Base-by-base conservation (phyloP, 345 rosid species). In the Salix suchowensis region DNA sequence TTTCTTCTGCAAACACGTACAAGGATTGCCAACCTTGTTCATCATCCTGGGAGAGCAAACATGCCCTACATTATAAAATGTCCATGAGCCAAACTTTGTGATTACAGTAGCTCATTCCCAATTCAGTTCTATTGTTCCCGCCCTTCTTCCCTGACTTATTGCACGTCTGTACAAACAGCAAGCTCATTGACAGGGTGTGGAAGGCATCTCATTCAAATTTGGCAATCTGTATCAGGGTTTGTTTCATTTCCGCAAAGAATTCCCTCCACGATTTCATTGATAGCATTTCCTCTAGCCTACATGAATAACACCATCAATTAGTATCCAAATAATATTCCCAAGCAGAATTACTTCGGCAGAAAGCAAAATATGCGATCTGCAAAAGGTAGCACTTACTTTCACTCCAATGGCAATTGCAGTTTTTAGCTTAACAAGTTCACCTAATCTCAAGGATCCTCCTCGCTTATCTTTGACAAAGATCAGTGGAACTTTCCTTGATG, bases 361-460 rank as follows among this genome's bases (percentile, higher is more conserved):
- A 50, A 50, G n/a, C 21, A 50, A 18, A 6, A 50, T 50, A 50
- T 15, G 16, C 10, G n/a, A 16, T 28, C 42, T 52, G 23, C 32
- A 68, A 58, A 10, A 52, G 18, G 39, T 50, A 28, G 7, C 21
- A 65, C 79, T 60, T 76, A 85, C 93, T 80, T 91, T 89, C 42
- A 93, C 74, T 71, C 94, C 92, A 62, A 93, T 70, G 10, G 91
- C 94, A 46, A 90, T 70, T 18, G 93, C 87, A 1, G 94, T 89
- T 85, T 88, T 90, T n/a, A 90, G 87, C 54, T 85, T 88, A 70
- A 91, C 88, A 40, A 93, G 85, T 67, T 89, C 92, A 8, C 97
- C 94, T 72, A 90, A 82, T 75, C 93, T 83, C 58, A 85, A 82
- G 39, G 94, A 91, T 23, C 92, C 98, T 21, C 84, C 71, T 75